Base-by-base conservation (phyloP, 192 early-diverging fungal genomes). In the Podila verticillata region DNA sequence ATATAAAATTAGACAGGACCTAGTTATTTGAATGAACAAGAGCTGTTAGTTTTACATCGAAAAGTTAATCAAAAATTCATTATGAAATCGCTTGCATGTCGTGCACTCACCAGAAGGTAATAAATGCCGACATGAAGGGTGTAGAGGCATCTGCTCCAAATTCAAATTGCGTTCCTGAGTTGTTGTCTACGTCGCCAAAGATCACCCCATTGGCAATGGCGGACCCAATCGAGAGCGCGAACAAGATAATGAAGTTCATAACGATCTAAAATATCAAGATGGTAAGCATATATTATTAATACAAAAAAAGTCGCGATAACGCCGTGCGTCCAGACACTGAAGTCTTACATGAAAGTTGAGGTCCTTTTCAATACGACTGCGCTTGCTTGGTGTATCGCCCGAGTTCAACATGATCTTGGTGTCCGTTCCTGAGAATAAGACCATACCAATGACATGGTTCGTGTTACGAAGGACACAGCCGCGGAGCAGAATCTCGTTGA, bases 401-500 rank as follows among this genome's bases (percentile, higher is more conserved):
- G 95, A 91, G 74, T 99, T 99, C 65, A 97, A 82, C 93, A 97
- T 95, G 57, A 99, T 95, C 82, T 98, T 98, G 24, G 96, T 94
- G n/a, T 99, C 97, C 66, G 87, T 75, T 28, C 98, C 98, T 10
- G 96, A 97, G 80, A 93, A 98, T 20, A 97, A 78, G 0, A 91
- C 95, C 49, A 96, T 84, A 17, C 94, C 96, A 70, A 96, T 94
- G 7, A 92, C 87, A 89, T 94, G 97, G 63, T 89, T 73, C 4
- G 98, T 99, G 85, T 99, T 98, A 24, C 96, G 86, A 35, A 99
- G 81, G 17, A 97, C 88, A 84, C 95, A 97, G 36, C 97, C 97
- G 54, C 98, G 91, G 31, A 99, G 85, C 12, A 99, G 82, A 29
- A 98, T 90, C 57, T 93, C 92, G 60, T 93, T 91, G 65, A 95